Evolutionary conservation across 177 flowering plant genomes (phyloP), one percentile per base, ranked within the genome.

Genomic region (Vitis hybrid): DNA sequence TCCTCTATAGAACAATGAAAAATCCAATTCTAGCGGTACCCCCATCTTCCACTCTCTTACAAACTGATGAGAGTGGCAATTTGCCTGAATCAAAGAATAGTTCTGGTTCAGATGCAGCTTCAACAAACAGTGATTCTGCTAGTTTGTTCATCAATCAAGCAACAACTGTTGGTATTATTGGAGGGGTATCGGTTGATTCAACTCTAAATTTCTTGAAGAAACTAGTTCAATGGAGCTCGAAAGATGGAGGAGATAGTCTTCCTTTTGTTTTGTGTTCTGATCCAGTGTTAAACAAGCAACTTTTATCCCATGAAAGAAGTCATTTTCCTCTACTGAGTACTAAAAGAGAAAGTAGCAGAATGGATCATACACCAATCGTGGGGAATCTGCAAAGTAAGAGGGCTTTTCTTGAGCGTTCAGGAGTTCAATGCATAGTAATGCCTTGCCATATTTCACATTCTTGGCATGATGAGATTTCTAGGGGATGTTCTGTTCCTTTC

Each of bases 341-440:
- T 72, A 73, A 55, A 67, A 58, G 21, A 26, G 74, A 72, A 14
- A 2, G 56, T 65, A 16, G 57, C 31, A 52, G 48, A 8, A 60
- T 62, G 16, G 87, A 89, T 78, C 77, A 74, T 62, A 60, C 72
- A 10, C 67, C 62, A 12, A 62, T 87, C 2, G 75, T 89, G 71
- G 86, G 81, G 67, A 91, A 83, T 68, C 62, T 91, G 65, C 62
- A 66, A 69, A 72, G 18, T 14, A 89, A 87, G 72, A 77, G 87
- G 78, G 56, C n/a, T 16, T 90, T 85, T 77, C 90, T 91, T 45
- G 95, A 89, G 84, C 74, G 78, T 50, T 84, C 89, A 8, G 95
- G 97, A 51, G 94, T 90, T 74, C 77, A 83, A 3, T 90, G 92
- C 80, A 83, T 91, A 49, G 91, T 87, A 39, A 86, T 91, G 91